Conservation (phyloP, 1,284 basidiomycete genomes). For the Apiotrichum gamsii region DNA sequence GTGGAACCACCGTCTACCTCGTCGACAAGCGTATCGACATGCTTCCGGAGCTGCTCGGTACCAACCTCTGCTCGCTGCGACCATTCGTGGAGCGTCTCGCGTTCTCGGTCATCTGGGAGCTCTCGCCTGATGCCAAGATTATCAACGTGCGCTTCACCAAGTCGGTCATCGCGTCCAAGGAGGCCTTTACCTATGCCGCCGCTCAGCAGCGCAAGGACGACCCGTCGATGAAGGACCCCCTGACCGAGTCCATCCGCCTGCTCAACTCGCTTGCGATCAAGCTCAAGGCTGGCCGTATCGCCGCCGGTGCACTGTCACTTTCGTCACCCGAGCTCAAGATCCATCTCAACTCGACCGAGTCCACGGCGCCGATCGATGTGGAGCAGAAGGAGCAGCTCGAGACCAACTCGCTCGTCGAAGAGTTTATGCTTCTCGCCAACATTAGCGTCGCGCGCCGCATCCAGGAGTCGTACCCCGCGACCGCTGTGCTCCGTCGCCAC, state of each 20-base stretch:
- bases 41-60: constrained; percentile 89
- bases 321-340: constrained; percentile 98
- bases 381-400: constrained; percentile 91
- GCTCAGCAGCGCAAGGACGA: constrained; percentile 94
- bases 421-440: constrained; percentile 98
- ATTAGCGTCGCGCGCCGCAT: constrained; percentile 89
- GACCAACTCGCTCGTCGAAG: constrained; percentile 95
- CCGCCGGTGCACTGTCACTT: constrained; percentile 89
- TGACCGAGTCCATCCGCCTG: constrained; percentile 83
- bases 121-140: constrained; percentile 78
- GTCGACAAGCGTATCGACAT: constrained; percentile 99
- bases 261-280: constrained; percentile 84
- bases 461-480: constrained; percentile 91
- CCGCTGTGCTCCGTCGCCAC: constrained; percentile 91
- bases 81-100: constrained; percentile 92
- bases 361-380: constrained; percentile 91
- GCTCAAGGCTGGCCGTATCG: constrained; percentile 80
- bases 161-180: constrained; percentile 93
- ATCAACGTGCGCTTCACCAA: constrained; percentile 88
- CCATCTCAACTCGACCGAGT: constrained; percentile 84
- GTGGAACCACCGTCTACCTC: constrained; percentile 96
- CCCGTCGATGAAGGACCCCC: constrained; percentile 67
- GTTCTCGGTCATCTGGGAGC: constrained; percentile 94
- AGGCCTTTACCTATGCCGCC: constrained; percentile 95
- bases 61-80: constrained; percentile 89